Evolutionary conservation across 139 green algal genomes (phyloP).

Genomic region (Volvox reticuliferus): DNA sequence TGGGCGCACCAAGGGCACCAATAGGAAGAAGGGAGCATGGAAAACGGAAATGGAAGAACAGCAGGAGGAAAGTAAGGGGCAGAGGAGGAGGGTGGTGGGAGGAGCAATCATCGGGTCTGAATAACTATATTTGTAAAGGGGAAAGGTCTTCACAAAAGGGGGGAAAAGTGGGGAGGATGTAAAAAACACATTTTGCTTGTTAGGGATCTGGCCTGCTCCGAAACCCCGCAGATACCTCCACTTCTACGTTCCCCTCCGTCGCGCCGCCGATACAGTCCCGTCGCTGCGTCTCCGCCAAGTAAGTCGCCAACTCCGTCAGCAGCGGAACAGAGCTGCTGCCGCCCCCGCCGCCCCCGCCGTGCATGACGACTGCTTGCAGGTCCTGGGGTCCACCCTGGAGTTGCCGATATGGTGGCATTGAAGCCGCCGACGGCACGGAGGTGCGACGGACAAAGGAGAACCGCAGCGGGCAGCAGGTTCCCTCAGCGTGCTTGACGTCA

Average conservation of each 20-base stretch:
- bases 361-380: not conserved
- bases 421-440: no score
- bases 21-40: no score
- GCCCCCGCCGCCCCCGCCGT: not conserved
- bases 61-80: no score
- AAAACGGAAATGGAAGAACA: no score
- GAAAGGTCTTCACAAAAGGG: not conserved
- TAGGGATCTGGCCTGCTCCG: not conserved
- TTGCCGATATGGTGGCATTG: not conserved
- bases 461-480: not conserved
- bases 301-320: constrained; percentile 34
- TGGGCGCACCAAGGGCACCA: no score
- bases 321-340: not conserved
- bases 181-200: not conserved
- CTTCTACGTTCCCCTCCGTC: not conserved
- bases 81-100: not conserved
- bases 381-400: not conserved
- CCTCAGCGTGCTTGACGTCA: not conserved
- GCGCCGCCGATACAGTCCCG: not conserved
- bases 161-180: not conserved
- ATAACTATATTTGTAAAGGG: not conserved
- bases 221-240: not conserved
- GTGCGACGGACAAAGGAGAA: not conserved
- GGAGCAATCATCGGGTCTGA: no score
- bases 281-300: not conserved